Percentiles rank a stretch among this genome's conserved stretches.
Conservation (phyloP, 768 basidiomycete species). For the Coprinopsis marcescibilis region DNA sequence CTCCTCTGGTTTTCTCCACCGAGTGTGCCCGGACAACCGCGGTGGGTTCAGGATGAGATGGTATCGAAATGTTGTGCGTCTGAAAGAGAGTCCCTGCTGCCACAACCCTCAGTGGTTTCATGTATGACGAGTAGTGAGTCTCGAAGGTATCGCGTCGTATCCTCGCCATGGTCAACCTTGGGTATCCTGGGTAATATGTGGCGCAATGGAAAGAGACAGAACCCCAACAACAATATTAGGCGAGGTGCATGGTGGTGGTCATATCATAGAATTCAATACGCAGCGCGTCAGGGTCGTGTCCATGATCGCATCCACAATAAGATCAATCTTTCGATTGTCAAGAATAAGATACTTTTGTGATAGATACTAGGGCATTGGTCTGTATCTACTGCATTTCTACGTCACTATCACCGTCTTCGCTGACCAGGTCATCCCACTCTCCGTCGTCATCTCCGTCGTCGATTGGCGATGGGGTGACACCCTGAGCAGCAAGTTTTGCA, state of each 20-base stretch:
- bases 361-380: not conserved
- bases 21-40: conserved; percentile 66
- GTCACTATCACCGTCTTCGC: conserved; percentile 52
- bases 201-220: not conserved
- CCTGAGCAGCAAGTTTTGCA: conserved; percentile 55
- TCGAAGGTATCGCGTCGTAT: conserved; percentile 35
- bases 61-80: conserved; percentile 64
- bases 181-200: conserved; percentile 4
- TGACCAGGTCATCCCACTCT: conserved; percentile 59
- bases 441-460: conserved; percentile 51
- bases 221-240: not conserved
- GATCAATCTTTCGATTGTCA: conserved; percentile 1
- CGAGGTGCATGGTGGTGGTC: conserved; percentile 2
- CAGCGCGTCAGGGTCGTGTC: not conserved
- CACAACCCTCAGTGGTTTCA: conserved; percentile 59
- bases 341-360: conserved; percentile 31
- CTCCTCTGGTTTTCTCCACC: conserved; percentile 62
- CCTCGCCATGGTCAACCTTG: conserved; percentile 33
- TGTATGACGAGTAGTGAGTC: conserved; percentile 19
- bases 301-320: not conserved
- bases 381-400: conserved; percentile 46
- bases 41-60: conserved; percentile 51
- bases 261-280: not conserved
- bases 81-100: conserved; percentile 78
- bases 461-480: conserved; percentile 55